Base-by-base conservation (phyloP, 1,139 yeast genomes). In the Diutina neorugosa region DNA sequence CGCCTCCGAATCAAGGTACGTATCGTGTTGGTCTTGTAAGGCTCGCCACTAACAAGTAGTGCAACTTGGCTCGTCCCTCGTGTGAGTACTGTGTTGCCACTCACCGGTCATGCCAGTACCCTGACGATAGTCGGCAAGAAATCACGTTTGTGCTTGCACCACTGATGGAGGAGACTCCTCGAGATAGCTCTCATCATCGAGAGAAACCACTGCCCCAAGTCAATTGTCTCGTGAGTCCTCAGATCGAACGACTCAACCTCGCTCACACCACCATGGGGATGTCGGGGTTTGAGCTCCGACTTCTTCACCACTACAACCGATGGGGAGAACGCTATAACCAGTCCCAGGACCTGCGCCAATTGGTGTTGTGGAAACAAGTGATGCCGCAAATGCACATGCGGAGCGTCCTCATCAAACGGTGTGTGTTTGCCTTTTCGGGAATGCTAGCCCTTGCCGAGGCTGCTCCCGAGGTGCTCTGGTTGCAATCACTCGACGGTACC, bases 61-160 rank as follows among this genome's bases (percentile, higher is more conserved):
- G 50, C 27, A 34, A 46, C 12, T 27, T 46, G 37, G 50, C 40
- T 5, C 50, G 50, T 6, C 50, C 50, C n/a, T 9, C 14, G n/a
- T 46, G 50, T 46, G 50, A 46, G 21, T 46, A 46, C 25, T 46
- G 50, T 27, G n/a, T 34, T n/a, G 50, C 50, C 21, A 46, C 50
- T 41, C 27, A 46, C 7, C 27, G 27, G n/a, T 14, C 1, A 7
- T 46, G 50, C 40, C 20, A 27, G 21, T 46, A 46, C 40, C 50
- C 50, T 4, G 25, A 20, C 43, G 43, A 40, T n/a, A n/a, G 18
- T 12, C n/a, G 18, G 16, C 18, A 14, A 37, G 34, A 9, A 9
- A 27, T 27, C 34, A 27, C 34, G 34, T 27, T 27, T 27, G 34
- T 27, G 34, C 34, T 27, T 9, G 34, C 34, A 5, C 34, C 34